Conservation (phyloP, 345 rosid genomes). For the Triadica sebifera region DNA sequence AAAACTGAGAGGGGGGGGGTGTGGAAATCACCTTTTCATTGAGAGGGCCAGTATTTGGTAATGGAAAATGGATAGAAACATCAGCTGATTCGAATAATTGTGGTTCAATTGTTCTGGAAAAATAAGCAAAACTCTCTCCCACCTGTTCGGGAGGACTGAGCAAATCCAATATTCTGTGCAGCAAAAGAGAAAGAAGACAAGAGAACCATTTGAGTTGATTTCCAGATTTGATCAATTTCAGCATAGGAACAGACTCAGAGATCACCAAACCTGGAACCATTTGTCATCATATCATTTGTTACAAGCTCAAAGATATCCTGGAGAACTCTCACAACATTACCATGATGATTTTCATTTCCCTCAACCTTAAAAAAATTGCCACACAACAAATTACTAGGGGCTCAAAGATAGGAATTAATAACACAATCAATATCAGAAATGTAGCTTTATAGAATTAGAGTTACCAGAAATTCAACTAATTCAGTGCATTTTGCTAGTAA, state of each 20-base stretch:
- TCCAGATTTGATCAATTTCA: background rate
- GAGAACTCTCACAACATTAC: conserved; percentile 69
- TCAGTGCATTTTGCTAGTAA: conserved; percentile 61
- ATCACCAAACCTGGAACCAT: conserved; percentile 60
- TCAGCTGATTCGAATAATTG: conserved; percentile 67
- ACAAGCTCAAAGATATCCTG: conserved; percentile 92
- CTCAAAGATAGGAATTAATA: background rate
- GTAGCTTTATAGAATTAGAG: conserved; percentile 16
- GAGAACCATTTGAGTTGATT: conserved; percentile 6
- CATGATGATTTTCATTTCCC: conserved; percentile 52
- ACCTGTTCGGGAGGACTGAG: conserved; percentile 33
- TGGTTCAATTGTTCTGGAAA: conserved; percentile 50
- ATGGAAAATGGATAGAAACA: conserved; percentile 65
- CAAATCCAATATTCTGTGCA: conserved; percentile 49
- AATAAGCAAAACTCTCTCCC: conserved; percentile 39
- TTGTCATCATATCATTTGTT: conserved; percentile 77
- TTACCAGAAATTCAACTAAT: conserved; percentile 84
- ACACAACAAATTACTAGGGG: conserved; percentile 10
- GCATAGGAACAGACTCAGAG: conserved; percentile 16
- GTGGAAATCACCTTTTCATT: conserved; percentile 77
- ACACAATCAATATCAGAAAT: conserved; percentile 3
- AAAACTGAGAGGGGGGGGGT: background rate
- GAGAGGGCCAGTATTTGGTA: conserved; percentile 64
- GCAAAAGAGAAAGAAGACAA: background rate
- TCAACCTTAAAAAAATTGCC: conserved; percentile 42